These are phyloP conservation scores for Condylostoma magnum DNA, from an alignment of 169 alveolate genomes.

Conservation along the genomic window DNA sequence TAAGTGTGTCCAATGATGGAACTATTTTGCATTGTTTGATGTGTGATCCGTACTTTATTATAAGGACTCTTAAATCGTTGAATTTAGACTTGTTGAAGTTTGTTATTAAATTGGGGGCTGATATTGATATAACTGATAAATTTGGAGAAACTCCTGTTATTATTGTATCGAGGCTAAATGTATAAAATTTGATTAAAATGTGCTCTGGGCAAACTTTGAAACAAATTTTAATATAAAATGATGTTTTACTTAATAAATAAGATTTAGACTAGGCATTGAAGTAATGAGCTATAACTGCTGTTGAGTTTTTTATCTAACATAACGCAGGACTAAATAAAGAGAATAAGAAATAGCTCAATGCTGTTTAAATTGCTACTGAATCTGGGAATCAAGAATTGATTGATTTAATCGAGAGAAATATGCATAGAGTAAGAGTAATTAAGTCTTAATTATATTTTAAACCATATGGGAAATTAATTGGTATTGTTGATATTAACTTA, in stretches of 20 bases:
- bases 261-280: background rate
- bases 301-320: background rate
- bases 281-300: background rate
- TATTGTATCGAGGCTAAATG: background rate
- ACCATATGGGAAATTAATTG: too few relatives aligned
- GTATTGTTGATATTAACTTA: too few relatives aligned
- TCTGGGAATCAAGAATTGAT: background rate
- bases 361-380: background rate
- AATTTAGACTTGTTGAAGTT: background rate
- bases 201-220: slow-evolving; percentile 2
- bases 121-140: slow-evolving; percentile 9
- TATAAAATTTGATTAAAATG: background rate
- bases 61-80: background rate
- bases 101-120: background rate
- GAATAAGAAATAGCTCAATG: slow-evolving; percentile 1
- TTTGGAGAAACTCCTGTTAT: slow-evolving; percentile 4
- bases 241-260: background rate
- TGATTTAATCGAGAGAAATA: too few relatives aligned
- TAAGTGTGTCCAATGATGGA: slow-evolving; percentile 12
- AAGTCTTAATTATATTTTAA: too few relatives aligned
- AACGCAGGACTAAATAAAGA: background rate
- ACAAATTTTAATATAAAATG: background rate
- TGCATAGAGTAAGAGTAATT: too few relatives aligned
- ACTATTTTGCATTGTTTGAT: slow-evolving; percentile 12
- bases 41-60: slow-evolving; percentile 9